phyloP scores from a whole-genome alignment of 208 protist genomes.

The Crithidia mellificae region DNA sequence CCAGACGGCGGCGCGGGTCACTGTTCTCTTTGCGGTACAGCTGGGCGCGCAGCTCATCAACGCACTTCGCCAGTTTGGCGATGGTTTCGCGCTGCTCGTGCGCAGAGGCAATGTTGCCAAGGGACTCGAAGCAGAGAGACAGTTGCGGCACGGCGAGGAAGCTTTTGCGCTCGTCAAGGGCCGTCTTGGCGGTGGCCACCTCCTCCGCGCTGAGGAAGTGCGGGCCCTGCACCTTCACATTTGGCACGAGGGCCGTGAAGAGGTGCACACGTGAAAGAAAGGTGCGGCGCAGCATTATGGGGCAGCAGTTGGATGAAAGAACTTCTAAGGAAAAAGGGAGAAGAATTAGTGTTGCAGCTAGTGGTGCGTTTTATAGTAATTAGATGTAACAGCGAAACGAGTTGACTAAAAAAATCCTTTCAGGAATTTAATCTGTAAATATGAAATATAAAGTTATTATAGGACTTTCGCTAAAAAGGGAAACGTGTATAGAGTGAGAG shows the following conservation, averaged over 20 bases:
- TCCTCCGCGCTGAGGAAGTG: slow-evolving; percentile 43
- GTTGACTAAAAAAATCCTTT: too few relatives aligned
- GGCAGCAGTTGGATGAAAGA: not conserved
- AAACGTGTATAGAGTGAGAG: not conserved
- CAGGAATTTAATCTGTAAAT: not conserved
- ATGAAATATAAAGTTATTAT: slow-evolving; percentile 6
- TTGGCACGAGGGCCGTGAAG: slow-evolving; percentile 79
- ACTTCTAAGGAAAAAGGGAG: too few relatives aligned
- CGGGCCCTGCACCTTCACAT: slow-evolving; percentile 39
- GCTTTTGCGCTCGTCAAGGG: slow-evolving; percentile 46
- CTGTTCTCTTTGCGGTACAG: slow-evolving; percentile 63
- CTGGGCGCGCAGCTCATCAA: slow-evolving; percentile 52
- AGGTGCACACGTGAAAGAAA: slow-evolving; percentile 61
- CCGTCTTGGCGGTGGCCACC: slow-evolving; percentile 47
- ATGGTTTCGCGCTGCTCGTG: slow-evolving; percentile 43
- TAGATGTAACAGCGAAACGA: too few relatives aligned
- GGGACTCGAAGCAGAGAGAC: slow-evolving; percentile 31
- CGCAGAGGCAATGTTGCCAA: slow-evolving; percentile 40
- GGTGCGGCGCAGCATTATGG: slow-evolving; percentile 65
- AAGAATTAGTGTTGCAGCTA: too few relatives aligned
- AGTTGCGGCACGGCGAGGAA: slow-evolving; percentile 52
- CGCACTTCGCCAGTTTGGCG: slow-evolving; percentile 46
- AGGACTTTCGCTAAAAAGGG: too few relatives aligned
- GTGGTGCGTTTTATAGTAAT: too few relatives aligned
- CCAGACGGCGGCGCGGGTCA: slow-evolving; percentile 68